A percentile compares a stretch with the other conserved stretches of the same genome.
These are phyloP conservation scores for Fusarium decemcellulare DNA, from an alignment of 2,329 filamentous ascomycete species.

Conservation along the genomic window DNA sequence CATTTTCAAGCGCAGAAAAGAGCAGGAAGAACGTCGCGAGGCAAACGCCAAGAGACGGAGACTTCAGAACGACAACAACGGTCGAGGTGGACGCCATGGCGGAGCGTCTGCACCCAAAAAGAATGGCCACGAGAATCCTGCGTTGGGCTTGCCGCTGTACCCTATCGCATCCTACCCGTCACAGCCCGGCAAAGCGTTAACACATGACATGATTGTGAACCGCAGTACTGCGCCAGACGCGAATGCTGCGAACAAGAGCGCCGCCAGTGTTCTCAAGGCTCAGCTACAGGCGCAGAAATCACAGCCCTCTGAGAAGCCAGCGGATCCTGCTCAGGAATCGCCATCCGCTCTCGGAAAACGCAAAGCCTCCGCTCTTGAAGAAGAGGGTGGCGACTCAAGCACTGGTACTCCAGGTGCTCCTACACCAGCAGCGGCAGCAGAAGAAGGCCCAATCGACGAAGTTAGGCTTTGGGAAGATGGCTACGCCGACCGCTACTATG, in stretches of 20 bases:
- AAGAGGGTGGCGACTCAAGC: constrained; percentile 71
- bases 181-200: constrained; percentile 72
- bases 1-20: constrained; percentile 90
- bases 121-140: constrained; percentile 54
- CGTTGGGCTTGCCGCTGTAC: constrained; percentile 50
- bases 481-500: constrained; percentile 95
- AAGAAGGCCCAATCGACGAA: constrained; percentile 81
- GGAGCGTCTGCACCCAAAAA: constrained; percentile 34
- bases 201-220: constrained; percentile 91
- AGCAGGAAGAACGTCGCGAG: constrained; percentile 87
- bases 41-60: constrained; percentile 85
- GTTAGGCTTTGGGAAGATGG: constrained; percentile 96
- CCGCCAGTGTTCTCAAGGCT: constrained; percentile 88
- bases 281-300: constrained; percentile 71
- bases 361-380: constrained; percentile 80
- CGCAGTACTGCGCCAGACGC: constrained; percentile 75
- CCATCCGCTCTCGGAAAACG: constrained; percentile 77
- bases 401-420: constrained; percentile 67
- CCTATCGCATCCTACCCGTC: constrained; percentile 66
- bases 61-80: constrained; percentile 71
- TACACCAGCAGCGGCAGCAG: constrained; percentile 61
- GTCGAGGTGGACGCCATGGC: constrained; percentile 41
- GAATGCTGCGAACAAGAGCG: constrained; percentile 92
- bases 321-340: constrained; percentile 53
- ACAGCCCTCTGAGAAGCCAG: constrained; percentile 29